phyloP scores from a whole-genome alignment of 495 filamentous ascomycete genomes.

The Pyrenula massariospora region DNA sequence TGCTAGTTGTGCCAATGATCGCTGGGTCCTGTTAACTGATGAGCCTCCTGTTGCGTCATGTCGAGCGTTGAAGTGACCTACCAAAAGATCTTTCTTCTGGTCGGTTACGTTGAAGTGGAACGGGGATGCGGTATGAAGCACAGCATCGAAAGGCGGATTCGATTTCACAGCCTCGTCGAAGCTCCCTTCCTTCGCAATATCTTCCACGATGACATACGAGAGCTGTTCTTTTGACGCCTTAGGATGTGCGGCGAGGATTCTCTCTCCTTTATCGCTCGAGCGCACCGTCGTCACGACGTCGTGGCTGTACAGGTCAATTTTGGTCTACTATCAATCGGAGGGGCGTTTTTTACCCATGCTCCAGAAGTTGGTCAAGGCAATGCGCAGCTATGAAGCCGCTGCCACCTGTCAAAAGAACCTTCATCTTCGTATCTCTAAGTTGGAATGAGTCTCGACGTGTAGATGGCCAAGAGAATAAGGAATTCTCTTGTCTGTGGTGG shows the following conservation, averaged over 20 bases:
- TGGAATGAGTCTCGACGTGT: no score
- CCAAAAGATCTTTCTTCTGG: slow-evolving; percentile 63
- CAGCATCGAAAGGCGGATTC: slow-evolving; percentile 65
- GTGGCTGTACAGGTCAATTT: slow-evolving; percentile 28
- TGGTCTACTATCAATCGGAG: not conserved
- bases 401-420: slow-evolving; percentile 29
- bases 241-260: slow-evolving; percentile 58
- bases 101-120: slow-evolving; percentile 68
- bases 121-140: slow-evolving; percentile 81
- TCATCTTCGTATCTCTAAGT: not conserved
- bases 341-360: slow-evolving; percentile 32
- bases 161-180: slow-evolving; percentile 68
- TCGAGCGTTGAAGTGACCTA: slow-evolving; percentile 1
- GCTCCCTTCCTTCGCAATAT: slow-evolving; percentile 64
- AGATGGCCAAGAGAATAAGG: no score
- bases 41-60: not conserved
- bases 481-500: no score
- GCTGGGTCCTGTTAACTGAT: slow-evolving; percentile 46
- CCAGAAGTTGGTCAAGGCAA: slow-evolving; percentile 62
- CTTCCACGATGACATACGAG: slow-evolving; percentile 65
- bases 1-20: slow-evolving; percentile 70
- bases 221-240: slow-evolving; percentile 49
- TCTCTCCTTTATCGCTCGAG: slow-evolving; percentile 63
- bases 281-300: slow-evolving; percentile 79
- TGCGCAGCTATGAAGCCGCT: slow-evolving; percentile 72